Evolutionary conservation across 208 protist genomes (phyloP).

Genomic region (Willaertia magna): DNA sequence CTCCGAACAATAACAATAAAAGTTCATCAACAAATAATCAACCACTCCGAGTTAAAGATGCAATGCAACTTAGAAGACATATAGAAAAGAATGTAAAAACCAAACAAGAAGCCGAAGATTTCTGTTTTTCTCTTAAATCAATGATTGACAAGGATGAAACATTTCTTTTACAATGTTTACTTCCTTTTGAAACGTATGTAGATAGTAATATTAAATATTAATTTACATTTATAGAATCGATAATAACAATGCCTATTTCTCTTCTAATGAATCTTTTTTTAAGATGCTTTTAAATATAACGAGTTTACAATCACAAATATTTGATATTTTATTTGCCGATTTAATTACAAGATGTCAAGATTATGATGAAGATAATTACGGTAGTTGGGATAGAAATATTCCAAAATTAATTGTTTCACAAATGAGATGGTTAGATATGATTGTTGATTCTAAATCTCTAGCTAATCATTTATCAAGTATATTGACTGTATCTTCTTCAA

Average conservation of each 20-base stretch:
- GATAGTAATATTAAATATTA: no score
- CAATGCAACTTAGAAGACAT: background rate
- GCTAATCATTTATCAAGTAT: background rate
- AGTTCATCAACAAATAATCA: background rate
- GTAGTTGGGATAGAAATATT: background rate
- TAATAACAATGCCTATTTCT: background rate
- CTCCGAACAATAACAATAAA: background rate
- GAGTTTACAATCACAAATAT: background rate
- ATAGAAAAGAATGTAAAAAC: background rate
- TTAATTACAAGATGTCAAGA: background rate
- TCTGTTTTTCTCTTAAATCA: background rate
- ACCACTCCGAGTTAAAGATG: background rate
- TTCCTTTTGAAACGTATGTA: background rate
- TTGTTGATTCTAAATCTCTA: background rate
- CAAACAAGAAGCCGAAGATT: background rate
- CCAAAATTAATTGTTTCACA: conserved; percentile 1
- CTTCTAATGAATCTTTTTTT: conserved; percentile 1
- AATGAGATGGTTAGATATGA: background rate
- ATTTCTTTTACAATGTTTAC: background rate
- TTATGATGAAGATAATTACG: background rate
- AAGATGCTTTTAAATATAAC: background rate
- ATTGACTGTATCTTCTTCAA: background rate
- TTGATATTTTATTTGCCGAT: background rate
- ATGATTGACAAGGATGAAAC: background rate
- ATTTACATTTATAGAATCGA: background rate